Percentiles rank a stretch among this genome's conserved stretches.
These are phyloP conservation scores for Globisporangium abappressorium DNA, from an alignment of 352 stramenopile genomes.

Conservation along the genomic window DNA sequence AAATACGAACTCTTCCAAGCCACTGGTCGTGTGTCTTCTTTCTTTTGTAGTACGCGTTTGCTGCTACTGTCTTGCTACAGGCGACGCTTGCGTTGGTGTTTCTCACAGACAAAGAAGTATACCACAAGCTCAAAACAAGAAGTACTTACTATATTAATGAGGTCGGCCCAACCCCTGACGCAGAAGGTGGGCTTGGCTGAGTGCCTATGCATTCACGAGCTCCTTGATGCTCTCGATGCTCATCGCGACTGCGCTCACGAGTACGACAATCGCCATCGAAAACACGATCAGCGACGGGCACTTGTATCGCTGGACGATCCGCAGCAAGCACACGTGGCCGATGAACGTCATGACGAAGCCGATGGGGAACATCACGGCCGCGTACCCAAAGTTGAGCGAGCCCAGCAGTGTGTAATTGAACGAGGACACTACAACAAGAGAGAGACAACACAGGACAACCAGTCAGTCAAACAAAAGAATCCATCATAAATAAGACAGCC, in stretches of 20 bases:
- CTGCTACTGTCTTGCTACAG: no score
- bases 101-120: no score
- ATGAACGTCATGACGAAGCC: slow-evolving; percentile 57
- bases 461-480: no score
- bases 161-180: not conserved
- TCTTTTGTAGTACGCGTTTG: no score
- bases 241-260: slow-evolving; percentile 65
- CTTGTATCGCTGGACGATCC: slow-evolving; percentile 48
- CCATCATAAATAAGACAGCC: no score
- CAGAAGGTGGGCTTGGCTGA: not conserved
- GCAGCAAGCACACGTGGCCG: slow-evolving; percentile 52
- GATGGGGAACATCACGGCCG: slow-evolving; percentile 50
- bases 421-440: slow-evolving; percentile 40
- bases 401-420: slow-evolving; percentile 62
- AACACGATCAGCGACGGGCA: slow-evolving; percentile 70
- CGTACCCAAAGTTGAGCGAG: slow-evolving; percentile 42
- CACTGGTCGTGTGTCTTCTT: no score
- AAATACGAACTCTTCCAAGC: no score
- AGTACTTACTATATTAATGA: not conserved
- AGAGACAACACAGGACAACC: slow-evolving; percentile 10
- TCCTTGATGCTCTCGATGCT: slow-evolving; percentile 49
- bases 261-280: slow-evolving; percentile 65
- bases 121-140: not conserved
- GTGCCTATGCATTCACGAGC: slow-evolving; percentile 17
- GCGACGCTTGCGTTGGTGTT: no score